Evolutionary conservation across 2,329 filamentous ascomycete genomes (phyloP).

Genomic region (Colletotrichum godetiae): DNA sequence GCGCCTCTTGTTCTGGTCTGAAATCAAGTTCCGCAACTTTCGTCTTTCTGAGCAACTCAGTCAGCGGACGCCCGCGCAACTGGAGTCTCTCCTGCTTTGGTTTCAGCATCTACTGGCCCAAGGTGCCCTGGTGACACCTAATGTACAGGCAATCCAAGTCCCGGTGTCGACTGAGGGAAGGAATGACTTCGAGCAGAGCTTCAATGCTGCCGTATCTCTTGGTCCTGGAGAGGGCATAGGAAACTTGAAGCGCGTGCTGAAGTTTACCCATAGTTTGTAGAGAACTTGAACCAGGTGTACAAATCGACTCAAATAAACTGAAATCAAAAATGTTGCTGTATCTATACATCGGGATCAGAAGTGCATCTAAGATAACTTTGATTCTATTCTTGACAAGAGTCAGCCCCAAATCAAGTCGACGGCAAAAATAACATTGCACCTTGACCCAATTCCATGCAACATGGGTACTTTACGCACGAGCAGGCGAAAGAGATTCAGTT

Average conservation of each 20-base stretch:
- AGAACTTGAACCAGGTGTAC: not conserved
- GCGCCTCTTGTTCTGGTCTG: constrained; percentile 5
- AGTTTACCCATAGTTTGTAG: not conserved
- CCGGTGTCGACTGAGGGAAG: not conserved
- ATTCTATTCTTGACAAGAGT: no score
- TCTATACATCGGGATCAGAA: no score
- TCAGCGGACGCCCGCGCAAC: not conserved
- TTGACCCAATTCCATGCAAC: no score
- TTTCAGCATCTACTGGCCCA: not conserved
- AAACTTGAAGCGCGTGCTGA: not conserved
- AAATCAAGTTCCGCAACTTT: constrained; percentile 13
- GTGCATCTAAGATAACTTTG: no score
- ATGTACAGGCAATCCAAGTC: not conserved
- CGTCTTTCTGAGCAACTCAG: not conserved
- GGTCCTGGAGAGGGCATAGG: not conserved
- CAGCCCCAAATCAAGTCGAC: no score
- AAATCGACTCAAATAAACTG: no score
- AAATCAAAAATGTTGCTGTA: no score
- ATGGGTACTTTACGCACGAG: no score
- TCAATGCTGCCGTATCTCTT: not conserved
- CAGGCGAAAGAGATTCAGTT: not conserved
- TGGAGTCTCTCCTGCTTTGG: not conserved
- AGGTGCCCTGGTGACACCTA: not conserved
- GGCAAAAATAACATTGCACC: no score
- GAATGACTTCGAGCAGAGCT: not conserved